These are phyloP conservation scores for Moniliophthora roreri DNA, from an alignment of 1,284 basidiomycete species.

Conservation along the genomic window DNA sequence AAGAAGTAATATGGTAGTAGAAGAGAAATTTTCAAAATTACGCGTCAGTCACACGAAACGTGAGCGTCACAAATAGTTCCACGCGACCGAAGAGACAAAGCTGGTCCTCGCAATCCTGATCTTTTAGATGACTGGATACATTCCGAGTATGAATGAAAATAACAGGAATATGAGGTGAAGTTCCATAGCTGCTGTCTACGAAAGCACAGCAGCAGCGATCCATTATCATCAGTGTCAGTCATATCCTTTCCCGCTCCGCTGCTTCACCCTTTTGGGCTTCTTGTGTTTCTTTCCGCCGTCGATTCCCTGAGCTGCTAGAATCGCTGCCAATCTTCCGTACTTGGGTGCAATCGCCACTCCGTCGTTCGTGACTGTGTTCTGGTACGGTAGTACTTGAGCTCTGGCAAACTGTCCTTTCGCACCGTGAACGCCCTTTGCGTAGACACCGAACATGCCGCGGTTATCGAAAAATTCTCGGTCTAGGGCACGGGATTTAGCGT, in stretches of 20 bases:
- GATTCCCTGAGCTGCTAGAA: conserved; percentile 45
- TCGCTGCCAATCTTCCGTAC: conserved; percentile 44
- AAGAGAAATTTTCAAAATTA: no score
- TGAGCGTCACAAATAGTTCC: no score
- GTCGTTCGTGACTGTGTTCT: conserved; percentile 75
- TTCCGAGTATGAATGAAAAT: no score
- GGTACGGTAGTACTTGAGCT: conserved; percentile 73
- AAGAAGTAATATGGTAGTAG: no score
- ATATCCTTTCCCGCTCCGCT: conserved; percentile 89
- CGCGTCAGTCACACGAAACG: no score
- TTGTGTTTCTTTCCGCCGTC: conserved; percentile 84
- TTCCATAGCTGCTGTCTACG: no score
- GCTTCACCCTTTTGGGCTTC: conserved; percentile 80
- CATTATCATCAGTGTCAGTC: conserved; percentile 44
- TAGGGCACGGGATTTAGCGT: conserved; percentile 62
- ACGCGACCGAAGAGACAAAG: no score
- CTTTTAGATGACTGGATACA: no score
- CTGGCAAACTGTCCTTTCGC: conserved; percentile 62
- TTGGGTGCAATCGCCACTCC: conserved; percentile 59
- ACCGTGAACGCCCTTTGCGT: conserved; percentile 58
- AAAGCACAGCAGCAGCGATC: no score
- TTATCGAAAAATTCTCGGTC: conserved; percentile 86
- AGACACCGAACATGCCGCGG: conserved; percentile 46
- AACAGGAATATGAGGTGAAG: no score
- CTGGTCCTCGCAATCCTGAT: no score